Evolutionary conservation across 2,329 filamentous ascomycete species (phyloP).

Genomic region (Phyllosticta capitalensis): DNA sequence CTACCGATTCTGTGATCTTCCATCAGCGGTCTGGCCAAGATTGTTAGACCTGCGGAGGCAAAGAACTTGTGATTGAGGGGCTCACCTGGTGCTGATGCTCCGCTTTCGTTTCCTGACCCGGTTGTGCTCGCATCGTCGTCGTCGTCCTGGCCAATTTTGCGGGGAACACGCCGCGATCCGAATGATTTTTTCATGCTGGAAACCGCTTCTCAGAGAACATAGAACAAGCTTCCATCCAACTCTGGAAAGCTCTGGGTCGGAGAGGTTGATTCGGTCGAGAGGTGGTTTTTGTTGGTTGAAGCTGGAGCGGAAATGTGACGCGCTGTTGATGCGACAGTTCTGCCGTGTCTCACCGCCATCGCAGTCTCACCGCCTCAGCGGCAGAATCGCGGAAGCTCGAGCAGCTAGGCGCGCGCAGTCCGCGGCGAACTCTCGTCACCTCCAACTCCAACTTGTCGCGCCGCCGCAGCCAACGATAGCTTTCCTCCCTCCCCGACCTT

Average conservation of each 20-base stretch:
- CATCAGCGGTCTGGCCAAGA: constrained; percentile 33
- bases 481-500: not conserved
- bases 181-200: constrained; percentile 48
- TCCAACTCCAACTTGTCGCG: not conserved
- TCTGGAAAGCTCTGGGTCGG: not conserved
- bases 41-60: constrained; percentile 9
- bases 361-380: not conserved
- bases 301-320: not conserved
- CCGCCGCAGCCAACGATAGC: not conserved
- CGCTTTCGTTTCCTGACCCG: constrained; percentile 23
- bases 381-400: not conserved
- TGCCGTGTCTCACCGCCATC: not conserved
- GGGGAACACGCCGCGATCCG: constrained; percentile 55
- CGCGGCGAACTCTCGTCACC: not conserved
- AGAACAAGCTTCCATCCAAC: not conserved
- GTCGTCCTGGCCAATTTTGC: constrained; percentile 66
- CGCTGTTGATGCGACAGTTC: not conserved
- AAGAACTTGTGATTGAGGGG: constrained; percentile 10
- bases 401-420: not conserved
- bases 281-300: not conserved
- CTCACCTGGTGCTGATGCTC: constrained; percentile 34
- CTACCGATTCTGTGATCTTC: constrained; percentile 36
- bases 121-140: constrained; percentile 22
- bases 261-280: not conserved
- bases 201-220: not conserved